Percentiles rank a stretch among this genome's conserved stretches.
These are phyloP conservation scores for Penicillium chermesinum DNA, from an alignment of 495 filamentous ascomycete species.

Conservation along the genomic window DNA sequence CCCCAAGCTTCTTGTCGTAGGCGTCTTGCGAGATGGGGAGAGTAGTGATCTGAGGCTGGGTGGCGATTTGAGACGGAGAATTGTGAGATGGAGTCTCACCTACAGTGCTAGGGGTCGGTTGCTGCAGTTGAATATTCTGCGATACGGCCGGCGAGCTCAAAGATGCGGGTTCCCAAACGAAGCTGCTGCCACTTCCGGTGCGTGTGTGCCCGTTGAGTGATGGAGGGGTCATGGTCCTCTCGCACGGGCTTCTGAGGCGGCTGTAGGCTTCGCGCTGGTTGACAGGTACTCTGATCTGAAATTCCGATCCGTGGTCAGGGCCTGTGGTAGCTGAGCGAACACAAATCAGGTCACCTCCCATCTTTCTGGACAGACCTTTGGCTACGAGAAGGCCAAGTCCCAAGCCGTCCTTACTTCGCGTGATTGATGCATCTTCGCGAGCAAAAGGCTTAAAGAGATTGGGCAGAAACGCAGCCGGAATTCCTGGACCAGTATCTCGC, in stretches of 20 bases:
- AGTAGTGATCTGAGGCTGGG: slow-evolving; percentile 13
- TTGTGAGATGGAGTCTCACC: slow-evolving; percentile 29
- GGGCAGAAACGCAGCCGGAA: slow-evolving; percentile 62
- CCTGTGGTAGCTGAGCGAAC: slow-evolving; percentile 64
- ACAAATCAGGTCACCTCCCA: slow-evolving; percentile 69
- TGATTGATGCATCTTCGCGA: slow-evolving; percentile 67
- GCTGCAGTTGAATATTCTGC: slow-evolving; percentile 26
- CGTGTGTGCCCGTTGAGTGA: slow-evolving; percentile 19
- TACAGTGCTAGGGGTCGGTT: slow-evolving; percentile 29
- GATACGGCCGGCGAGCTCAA: slow-evolving; percentile 18
- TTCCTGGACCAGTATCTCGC: slow-evolving; percentile 67
- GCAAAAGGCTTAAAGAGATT: slow-evolving; percentile 73
- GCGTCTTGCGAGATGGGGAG: slow-evolving; percentile 22
- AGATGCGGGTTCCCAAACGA: slow-evolving; percentile 18
- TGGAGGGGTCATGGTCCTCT: slow-evolving; percentile 25
- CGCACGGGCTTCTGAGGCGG: slow-evolving; percentile 36
- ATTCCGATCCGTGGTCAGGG: slow-evolving; percentile 64
- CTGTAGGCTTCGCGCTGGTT: slow-evolving; percentile 43
- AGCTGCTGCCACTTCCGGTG: slow-evolving; percentile 21
- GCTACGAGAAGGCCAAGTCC: slow-evolving; percentile 73
- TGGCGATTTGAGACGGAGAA: slow-evolving; percentile 24
- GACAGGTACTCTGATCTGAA: slow-evolving; percentile 66
- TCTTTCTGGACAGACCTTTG: slow-evolving; percentile 68
- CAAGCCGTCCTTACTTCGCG: slow-evolving; percentile 65
- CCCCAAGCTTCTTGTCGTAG: slow-evolving; percentile 46